These are phyloP conservation scores for Venturiaceae sp. DNA, from an alignment of 2,329 filamentous ascomycete genomes.

Conservation along the genomic window DNA sequence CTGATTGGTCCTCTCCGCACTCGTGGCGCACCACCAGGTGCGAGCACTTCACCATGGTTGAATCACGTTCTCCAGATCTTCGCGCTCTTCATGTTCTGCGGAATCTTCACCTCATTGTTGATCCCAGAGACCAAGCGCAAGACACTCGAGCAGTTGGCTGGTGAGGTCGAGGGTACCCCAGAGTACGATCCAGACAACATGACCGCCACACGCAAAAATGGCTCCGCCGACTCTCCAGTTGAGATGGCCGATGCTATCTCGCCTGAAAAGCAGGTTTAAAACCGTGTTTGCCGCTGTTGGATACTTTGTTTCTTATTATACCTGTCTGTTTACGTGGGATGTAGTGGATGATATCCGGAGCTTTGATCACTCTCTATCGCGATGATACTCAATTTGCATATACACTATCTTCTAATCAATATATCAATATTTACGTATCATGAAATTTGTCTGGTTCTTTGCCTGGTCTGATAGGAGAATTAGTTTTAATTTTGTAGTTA, in stretches of 20 bases:
- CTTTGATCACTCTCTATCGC: too few relatives aligned
- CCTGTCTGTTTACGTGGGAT: neutral
- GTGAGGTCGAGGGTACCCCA: conserved; percentile 37
- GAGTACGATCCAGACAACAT: conserved; percentile 2
- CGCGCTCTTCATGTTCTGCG: conserved; percentile 70
- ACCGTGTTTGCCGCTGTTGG: neutral
- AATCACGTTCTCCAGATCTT: conserved; percentile 70
- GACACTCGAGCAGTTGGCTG: conserved; percentile 62
- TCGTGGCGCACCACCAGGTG: conserved; percentile 34
- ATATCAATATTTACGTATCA: neutral
- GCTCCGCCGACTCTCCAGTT: neutral
- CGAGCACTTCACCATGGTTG: conserved; percentile 48
- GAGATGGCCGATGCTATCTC: neutral
- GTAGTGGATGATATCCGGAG: neutral
- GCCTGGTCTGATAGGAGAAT: too few relatives aligned
- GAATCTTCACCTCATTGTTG: conserved; percentile 58
- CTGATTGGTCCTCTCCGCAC: conserved; percentile 41
- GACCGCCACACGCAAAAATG: neutral
- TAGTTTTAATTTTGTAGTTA: too few relatives aligned
- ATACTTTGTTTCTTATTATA: neutral
- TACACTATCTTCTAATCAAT: neutral
- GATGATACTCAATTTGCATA: neutral
- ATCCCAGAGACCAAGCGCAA: conserved; percentile 68
- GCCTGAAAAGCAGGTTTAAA: neutral
- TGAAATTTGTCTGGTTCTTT: too few relatives aligned